A percentile compares a stretch with the other conserved stretches of the same genome.
Conservation (phyloP, 2,329 filamentous ascomycete genomes). For the Raffaelea ambrosiae region DNA sequence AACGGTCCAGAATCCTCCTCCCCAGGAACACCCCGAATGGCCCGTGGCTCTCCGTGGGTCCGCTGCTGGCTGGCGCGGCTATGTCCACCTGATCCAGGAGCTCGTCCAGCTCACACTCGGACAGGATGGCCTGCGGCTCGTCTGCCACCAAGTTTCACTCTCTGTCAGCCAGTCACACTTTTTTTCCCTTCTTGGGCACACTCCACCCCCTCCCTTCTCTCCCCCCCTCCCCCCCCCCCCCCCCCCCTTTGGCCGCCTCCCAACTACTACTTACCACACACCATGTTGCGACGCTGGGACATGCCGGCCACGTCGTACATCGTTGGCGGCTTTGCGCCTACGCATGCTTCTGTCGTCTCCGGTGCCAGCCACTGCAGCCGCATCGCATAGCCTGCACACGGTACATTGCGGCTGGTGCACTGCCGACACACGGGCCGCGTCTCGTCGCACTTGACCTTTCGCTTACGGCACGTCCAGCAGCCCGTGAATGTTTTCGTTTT, state of each 20-base stretch:
- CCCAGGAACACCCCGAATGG: neutral
- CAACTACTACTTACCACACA: neutral
- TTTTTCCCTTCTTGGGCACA: too few species aligned
- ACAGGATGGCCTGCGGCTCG: neutral
- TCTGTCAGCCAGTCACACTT: too few species aligned
- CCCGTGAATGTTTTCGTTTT: conserved; percentile 3
- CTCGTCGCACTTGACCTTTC: conserved; percentile 8
- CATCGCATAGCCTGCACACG: neutral
- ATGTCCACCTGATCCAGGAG: neutral
- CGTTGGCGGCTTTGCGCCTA: neutral
- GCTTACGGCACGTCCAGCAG: conserved; percentile 6
- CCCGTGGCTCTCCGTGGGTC: neutral
- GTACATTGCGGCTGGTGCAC: neutral
- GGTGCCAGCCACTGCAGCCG: neutral
- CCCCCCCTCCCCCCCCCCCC: too few species aligned
- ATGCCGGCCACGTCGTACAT: neutral
- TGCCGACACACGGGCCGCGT: neutral
- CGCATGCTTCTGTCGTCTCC: neutral
- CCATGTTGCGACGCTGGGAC: neutral
- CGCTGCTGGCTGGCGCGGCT: neutral
- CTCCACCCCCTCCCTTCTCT: too few species aligned
- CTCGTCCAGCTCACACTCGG: neutral
- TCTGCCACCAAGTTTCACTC: too few species aligned
- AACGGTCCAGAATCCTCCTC: too few species aligned
- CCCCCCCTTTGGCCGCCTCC: too few species aligned